Evolutionary conservation across 2,329 filamentous ascomycete species (phyloP), one percentile per base, ranked within the genome.

Genomic region (Arthrobotrys pseudoclavata): DNA sequence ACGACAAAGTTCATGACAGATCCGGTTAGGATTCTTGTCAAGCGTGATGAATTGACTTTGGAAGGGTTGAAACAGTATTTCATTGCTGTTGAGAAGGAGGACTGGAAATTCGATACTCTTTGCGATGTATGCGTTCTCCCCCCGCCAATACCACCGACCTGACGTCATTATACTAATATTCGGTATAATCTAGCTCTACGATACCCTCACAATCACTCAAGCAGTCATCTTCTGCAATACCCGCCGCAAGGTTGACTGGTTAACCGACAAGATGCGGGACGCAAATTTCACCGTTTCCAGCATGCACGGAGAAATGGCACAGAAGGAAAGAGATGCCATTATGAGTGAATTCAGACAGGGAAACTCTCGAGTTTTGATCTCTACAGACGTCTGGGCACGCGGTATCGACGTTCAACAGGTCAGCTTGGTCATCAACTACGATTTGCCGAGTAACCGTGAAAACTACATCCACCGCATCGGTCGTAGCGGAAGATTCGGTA

Each of bases 1-100:
- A 99, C 96, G 34, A 98, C 95, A 81, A 98, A 98, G 85, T 99
- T 99, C 88, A 99, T 99, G 96, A 97, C 93, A 26, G 95, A 98
- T 82, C 95, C 95, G 0, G 95, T 97, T 53, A 92, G 95, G 80
- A 97, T 98, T 83, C 88, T 98, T 26, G 95, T 98, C 84, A 97
- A 98, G 90, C 94, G 94, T 91, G 96, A 98, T 85, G 96, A 99
- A 84, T 86, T 99, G 87, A 99, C 96, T 1, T 89, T 99, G 62
- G 96, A 98, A 86, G 96, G 96, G 72, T 88, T 99, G 63, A 98
- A 98, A 87, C 96, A 99, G 84, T 99, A 97, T 87, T 99, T 97
- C 84, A 98, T 99, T 82, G 96, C 96, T 1, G 96, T 98, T 20
- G 96, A 99, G 85, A 98, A 97, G 87, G 96, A 99, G 85, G 96